phyloP scores from a whole-genome alignment of 306 rosid genomes.

The Lagenaria siceraria region DNA sequence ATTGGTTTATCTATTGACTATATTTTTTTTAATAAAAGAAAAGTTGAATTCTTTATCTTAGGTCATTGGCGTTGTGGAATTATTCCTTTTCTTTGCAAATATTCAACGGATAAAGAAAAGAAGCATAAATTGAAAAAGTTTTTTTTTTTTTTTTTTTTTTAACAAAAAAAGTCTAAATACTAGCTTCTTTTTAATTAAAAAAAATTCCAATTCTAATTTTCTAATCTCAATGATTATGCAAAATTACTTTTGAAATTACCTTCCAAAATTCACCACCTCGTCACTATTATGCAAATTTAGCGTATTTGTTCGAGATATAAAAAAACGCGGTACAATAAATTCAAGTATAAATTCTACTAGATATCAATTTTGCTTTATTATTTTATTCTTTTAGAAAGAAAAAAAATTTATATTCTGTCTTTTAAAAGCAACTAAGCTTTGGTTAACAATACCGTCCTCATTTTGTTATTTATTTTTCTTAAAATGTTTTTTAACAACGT shows the following conservation, averaged over 20 bases:
- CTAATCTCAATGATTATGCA: not conserved
- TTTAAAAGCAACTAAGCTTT: no score
- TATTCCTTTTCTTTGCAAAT: not conserved
- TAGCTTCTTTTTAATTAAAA: not conserved
- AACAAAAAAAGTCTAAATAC: not conserved
- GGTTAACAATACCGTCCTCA: not conserved
- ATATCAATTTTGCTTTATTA: not conserved
- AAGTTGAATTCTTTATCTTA: not conserved
- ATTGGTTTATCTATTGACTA: not conserved
- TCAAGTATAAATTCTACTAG: not conserved
- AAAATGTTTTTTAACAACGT: no score
- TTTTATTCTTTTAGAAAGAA: no score
- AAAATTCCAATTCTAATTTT: not conserved
- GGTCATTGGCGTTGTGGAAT: not conserved
- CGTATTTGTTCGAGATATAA: no score
- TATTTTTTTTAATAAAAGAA: not conserved
- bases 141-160: no score
- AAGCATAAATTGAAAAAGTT: not conserved
- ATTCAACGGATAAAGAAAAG: conserved; percentile 1
- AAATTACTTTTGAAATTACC: not conserved
- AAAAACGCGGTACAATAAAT: no score
- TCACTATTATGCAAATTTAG: not conserved
- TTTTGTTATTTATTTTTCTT: not conserved
- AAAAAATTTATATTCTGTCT: no score
- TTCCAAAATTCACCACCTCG: not conserved